Percentiles rank a stretch among this genome's conserved stretches.
phyloP scores from a whole-genome alignment of 306 rosid genomes.

The Cyamopsis tetragonoloba region DNA sequence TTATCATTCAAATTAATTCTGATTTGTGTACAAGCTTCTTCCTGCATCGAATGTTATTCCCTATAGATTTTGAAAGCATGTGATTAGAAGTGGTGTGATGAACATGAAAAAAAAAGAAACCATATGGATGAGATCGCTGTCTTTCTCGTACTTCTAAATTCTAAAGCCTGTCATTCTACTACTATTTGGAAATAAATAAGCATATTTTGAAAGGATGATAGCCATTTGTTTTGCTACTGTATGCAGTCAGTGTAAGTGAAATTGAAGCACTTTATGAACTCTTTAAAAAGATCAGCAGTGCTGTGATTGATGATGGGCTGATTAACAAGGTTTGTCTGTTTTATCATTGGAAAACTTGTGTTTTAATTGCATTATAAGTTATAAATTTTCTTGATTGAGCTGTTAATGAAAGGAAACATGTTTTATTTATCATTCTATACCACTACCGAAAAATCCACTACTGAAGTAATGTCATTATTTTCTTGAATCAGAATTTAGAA shows the following conservation, averaged over 20 bases:
- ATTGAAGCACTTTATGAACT: constrained; percentile 97
- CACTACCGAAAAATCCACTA: too few species aligned
- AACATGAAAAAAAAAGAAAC: background rate
- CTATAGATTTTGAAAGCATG: constrained; percentile 11
- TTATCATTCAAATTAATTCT: background rate
- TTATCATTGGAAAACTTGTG: background rate
- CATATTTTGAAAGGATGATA: background rate
- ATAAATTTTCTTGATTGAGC: too few species aligned
- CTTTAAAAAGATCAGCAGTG: constrained; percentile 95
- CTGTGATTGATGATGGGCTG: constrained; percentile 92
- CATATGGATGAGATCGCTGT: background rate
- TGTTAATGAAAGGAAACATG: background rate
- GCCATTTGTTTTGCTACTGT: background rate
- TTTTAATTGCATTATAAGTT: background rate
- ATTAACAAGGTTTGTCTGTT: constrained; percentile 74
- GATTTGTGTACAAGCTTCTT: background rate
- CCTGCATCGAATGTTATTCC: background rate
- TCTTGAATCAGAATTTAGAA: too few species aligned
- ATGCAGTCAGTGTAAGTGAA: constrained; percentile 96
- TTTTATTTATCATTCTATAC: background rate
- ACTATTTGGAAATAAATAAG: background rate
- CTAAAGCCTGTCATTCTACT: too few species aligned
- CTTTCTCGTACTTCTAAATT: background rate
- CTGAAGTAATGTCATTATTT: too few species aligned
- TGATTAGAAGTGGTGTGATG: background rate